A percentile compares a stretch with the other conserved stretches of the same genome.
These are phyloP conservation scores for Colletotrichum costaricense DNA, from an alignment of 2,329 filamentous ascomycete species.

Conservation along the genomic window DNA sequence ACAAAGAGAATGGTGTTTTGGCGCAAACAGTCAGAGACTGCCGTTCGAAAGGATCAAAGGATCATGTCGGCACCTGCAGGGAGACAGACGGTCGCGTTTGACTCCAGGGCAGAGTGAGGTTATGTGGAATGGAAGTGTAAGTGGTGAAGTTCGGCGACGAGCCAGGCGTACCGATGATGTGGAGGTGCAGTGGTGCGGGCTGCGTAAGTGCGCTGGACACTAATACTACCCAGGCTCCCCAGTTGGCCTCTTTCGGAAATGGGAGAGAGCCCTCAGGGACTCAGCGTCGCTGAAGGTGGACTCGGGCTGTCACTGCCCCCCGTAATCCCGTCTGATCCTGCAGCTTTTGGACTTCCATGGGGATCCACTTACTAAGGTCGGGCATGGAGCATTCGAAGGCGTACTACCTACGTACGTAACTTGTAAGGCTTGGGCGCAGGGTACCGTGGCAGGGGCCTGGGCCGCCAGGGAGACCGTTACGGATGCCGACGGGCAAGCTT, in stretches of 20 bases:
- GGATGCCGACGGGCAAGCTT: not conserved
- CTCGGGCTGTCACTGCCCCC: constrained; percentile 15
- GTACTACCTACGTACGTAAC: not conserved
- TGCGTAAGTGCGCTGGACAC: not conserved
- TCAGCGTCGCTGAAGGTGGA: not conserved
- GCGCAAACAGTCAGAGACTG: constrained; percentile 18
- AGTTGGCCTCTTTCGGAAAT: not conserved
- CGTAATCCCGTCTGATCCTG: constrained; percentile 21
- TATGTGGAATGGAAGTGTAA: not conserved
- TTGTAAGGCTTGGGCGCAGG: constrained; percentile 2
- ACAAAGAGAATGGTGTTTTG: not conserved
- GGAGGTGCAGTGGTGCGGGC: not conserved
- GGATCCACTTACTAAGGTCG: constrained; percentile 6
- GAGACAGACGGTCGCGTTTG: not conserved
- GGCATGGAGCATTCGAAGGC: not conserved
- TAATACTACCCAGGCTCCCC: not conserved
- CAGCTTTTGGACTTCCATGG: not conserved
- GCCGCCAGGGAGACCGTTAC: not conserved
- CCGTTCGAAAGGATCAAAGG: constrained; percentile 18
- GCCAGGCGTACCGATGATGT: not conserved
- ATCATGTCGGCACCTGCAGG: constrained; percentile 16
- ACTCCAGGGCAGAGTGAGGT: not conserved
- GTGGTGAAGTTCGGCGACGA: not conserved
- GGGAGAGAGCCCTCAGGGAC: not conserved
- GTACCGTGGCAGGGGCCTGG: not conserved